Base-by-base conservation (phyloP, 495 filamentous ascomycete genomes). In the Penicillium argentinense region DNA sequence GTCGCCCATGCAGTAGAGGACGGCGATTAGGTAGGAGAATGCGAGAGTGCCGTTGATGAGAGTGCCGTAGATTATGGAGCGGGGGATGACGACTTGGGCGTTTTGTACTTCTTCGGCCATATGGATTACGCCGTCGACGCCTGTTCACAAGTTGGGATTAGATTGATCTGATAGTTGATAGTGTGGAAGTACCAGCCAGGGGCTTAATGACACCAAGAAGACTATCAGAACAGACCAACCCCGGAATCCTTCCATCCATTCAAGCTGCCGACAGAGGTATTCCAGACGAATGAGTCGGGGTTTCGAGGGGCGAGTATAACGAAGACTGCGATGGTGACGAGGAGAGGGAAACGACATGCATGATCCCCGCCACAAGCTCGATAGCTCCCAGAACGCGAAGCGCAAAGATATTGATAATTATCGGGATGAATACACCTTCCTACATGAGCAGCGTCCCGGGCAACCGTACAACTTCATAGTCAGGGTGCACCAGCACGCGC, bases 401-500 rank as follows among this genome's bases (percentile, higher is more conserved):
- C 21, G 65, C 60, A 39, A 64, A 69, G n/a, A 71, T 60, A 48
- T 81, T 81, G 36, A 74, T 51, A 11, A 69, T 33, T 6, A 72
- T 57, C 0, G 68, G 54, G 13, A 74, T 54, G 3, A 68, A 22
- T 4, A 71, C 50, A 3, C 74, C 61, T 5, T 73, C 72, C 63
- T 64, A 76, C 55, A 74, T 68, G 19, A 80, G 56, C n/a, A 80
- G 56, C 0, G 76, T 74, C 17, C 71, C 71, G 12, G 76, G 74
- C 62, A 71, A 78, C 9, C 68, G 51, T 24, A 76, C 47, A 7
- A 59, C 54, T 3, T 61, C 58, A 51, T 77, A 80, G 2, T 52
- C 39, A 2, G 71, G 64, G 30, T 77, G 25, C 30, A 67, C 67
- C 9, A 81, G 50, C 9, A 73, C 56, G 29, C 76, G 54, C 37